Evolutionary conservation across 768 basidiomycete genomes (phyloP), one percentile per base, ranked within the genome.

Genomic region (Trametes sanguinea): DNA sequence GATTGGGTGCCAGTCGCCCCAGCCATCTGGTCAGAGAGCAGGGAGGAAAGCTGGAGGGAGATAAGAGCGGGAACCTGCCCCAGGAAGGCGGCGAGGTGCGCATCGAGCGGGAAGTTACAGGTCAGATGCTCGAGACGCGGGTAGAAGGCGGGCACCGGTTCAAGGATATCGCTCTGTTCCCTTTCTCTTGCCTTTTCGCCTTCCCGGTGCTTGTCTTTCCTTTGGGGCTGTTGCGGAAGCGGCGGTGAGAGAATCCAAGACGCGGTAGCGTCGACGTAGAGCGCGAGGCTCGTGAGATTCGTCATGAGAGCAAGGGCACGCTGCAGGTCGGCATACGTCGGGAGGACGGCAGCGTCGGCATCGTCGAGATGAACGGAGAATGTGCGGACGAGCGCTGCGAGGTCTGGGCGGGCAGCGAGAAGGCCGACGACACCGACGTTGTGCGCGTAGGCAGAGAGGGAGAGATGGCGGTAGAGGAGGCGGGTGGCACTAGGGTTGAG

Each of bases 331-430:
- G 46, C 61, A 72, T 84, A 84, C 3, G 78, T 57, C 46, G 69
- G 74, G 67, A 84, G 78, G 69, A 81, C 69, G 54, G 57, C 48
- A 30, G 74, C 69, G 27, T 76, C 65, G 54, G 68, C 66, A 51
- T 80, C 69, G 71, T 78, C 77, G 57, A 87, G 65, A 61, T 80
- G 79, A 68, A 92, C 71, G 67, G 83, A 73, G 67, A 92, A 85
- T 33, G 80, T 76, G 67, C 86, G 81, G 55, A 92, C 90, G 69
- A 80, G 76, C 63, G 74, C 76, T 0, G 89, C 88, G 68, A 91
- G 71, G 56, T 75, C 74, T n/a, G 85, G 83, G 27, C 76, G 81
- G 22, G 69, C 69, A 9, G 88, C 85, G 62, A 92, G 84, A 57
- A 85, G 83, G 63, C 73, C 61, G 58, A 89, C 75, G 70, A 84